Base-by-base conservation (phyloP, 2,329 filamentous ascomycete species). In the Colletotrichum somersetense region DNA sequence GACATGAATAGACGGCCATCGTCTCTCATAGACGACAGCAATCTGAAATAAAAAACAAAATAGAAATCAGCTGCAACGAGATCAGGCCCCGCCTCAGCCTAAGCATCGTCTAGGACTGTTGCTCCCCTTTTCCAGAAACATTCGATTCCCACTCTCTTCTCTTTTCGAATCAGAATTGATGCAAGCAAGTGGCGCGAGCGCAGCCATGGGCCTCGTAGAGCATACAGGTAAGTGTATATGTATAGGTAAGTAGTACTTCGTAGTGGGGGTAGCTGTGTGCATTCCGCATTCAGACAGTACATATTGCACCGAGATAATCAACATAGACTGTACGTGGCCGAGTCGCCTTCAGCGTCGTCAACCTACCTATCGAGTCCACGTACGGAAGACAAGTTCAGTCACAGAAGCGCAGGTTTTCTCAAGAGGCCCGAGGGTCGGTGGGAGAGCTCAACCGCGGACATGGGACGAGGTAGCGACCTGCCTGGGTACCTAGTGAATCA, bases 111-210 rank as follows among this genome's bases (percentile, higher is more conserved):
- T 5, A 38, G 35, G 35, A 11, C 35, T 38, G 35, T 38, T 38
- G 35, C 40, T n/a, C 33, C 16, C 14, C 20, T 38, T 23, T 71
- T 67, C 63, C 48, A 71, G 62, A 71, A 71, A 63, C 18, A 5
- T 42, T 42, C 40, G 40, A 42, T 42, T 42, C 5, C 55, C 61
- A 44, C 16, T 42, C 18, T 18, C 11, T 42, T 18, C 16, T 42
- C 5, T 18, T 42, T 18, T 42, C 40, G 40, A 42, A 42, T 18
- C 40, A 42, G 40, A 63, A n/a, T 23, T 52, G 59, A 33, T 44
- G 53, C 33, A 33, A 42, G 30, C 52, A 33, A 50, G 46, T 58
- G 62, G 61, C 62, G 66, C 62, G 66, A 65, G 57, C 52, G 42
- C 66, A 20, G 42, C 59, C 48, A 38, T 40, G 56, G 35, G 35